Evolutionary conservation across 2,329 filamentous ascomycete genomes (phyloP), one percentile per base, ranked within the genome.

Genomic region (Colletotrichum salicis): DNA sequence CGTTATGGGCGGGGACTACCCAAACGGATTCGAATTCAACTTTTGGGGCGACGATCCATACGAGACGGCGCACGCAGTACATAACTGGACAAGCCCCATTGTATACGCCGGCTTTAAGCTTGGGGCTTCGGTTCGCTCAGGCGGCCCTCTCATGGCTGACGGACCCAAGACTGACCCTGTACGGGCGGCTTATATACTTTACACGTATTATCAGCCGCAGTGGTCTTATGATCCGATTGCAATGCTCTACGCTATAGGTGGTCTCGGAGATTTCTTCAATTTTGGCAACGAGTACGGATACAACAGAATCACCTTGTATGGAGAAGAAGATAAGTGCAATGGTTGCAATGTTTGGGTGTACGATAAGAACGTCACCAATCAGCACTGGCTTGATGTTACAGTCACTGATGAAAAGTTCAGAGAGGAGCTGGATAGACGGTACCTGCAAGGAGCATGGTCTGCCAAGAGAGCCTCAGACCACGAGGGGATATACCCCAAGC

Each of bases 1-100:
- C 2, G 74, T 88, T 10, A 88, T 88, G 86, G 87, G 86, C n/a
- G 87, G 86, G 15, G 76, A 72, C 7, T 89, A 87, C 68, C 85
- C 86, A 0, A 80, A 79, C 0, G 86, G 86, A 8, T 77, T 79
- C 70, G 83, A 86, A 67, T 88, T 79, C 77, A 88, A 89, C 75
- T 88, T 88, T 71, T 84, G 77, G 45, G 83, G 83, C 31, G 76
- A 77, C 52, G 79, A 85, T 68, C 77, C 84, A 0, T 70, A 70
- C 0, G 74, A 76, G 2, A 79, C 86, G 0, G 80, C 80, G 3
- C 82, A 84, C 55, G 86, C 88, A 2, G 74, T 88, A 4, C 82
- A 84, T 71, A 80, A 76, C 27, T 88, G 86, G 85, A 77, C 80
- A 3, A 77, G 79, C 0, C 77, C 74, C 5, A 73, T 85, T 5